These are phyloP conservation scores for Mycena sanguinolenta DNA, from an alignment of 768 basidiomycete genomes.

Conservation along the genomic window DNA sequence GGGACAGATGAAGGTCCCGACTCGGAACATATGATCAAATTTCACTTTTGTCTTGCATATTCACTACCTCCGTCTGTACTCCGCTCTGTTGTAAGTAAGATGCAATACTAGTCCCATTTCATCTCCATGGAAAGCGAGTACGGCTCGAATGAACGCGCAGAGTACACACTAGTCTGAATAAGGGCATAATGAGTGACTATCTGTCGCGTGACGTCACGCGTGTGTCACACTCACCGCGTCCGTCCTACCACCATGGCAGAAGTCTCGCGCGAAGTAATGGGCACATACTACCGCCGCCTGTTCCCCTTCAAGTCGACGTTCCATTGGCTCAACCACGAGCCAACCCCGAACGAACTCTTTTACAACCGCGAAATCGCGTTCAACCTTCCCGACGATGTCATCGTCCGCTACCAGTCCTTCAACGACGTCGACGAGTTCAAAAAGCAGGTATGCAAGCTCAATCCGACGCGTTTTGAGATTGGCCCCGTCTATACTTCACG, in stretches of 20 bases:
- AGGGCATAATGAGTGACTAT: background rate
- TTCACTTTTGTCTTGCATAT: constrained; percentile 7
- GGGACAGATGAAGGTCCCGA: constrained; percentile 11
- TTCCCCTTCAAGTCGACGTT: constrained; percentile 97
- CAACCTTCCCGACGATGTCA: constrained; percentile 91
- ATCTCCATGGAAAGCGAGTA: background rate
- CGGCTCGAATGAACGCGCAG: no score
- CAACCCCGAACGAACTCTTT: constrained; percentile 82
- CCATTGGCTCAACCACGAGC: constrained; percentile 95
- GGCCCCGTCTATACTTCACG: constrained; percentile 92
- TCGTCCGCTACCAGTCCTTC: constrained; percentile 96
- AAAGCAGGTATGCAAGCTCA: constrained; percentile 85
- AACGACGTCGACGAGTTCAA: constrained; percentile 89
- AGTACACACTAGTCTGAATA: no score
- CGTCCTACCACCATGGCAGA: constrained; percentile 11
- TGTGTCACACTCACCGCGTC: background rate
- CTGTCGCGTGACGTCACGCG: background rate
- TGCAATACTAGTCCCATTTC: constrained; percentile 10
- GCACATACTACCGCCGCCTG: constrained; percentile 86
- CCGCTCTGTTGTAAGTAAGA: constrained; percentile 9
- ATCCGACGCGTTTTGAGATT: constrained; percentile 96
- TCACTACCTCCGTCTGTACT: background rate
- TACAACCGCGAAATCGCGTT: constrained; percentile 97
- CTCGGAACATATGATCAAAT: background rate
- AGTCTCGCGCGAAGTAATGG: constrained; percentile 52